A percentile compares a stretch with the other conserved stretches of the same genome.
These are phyloP conservation scores for Cyamopsis tetragonoloba DNA, from an alignment of 306 rosid species.

Conservation along the genomic window DNA sequence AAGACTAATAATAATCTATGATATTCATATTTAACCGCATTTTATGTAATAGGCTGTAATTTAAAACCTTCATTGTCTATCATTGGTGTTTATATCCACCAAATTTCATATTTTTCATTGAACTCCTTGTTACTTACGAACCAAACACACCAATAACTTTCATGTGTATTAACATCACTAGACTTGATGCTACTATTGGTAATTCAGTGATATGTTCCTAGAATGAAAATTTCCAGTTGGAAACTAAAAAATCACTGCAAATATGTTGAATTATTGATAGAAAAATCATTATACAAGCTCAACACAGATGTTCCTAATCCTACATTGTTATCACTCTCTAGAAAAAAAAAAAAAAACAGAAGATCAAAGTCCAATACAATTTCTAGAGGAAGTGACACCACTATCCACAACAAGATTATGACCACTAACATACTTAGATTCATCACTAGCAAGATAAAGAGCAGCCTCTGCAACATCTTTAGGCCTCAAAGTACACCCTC, in stretches of 20 bases:
- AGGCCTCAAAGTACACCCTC: conserved; percentile 63
- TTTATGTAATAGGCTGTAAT: too few species aligned
- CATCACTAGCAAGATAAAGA: conserved; percentile 89
- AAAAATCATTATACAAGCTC: conserved; percentile 1
- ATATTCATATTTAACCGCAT: too few species aligned
- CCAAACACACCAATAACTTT: neutral
- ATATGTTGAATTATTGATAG: neutral
- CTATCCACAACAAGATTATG: conserved; percentile 94
- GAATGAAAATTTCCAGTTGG: neutral
- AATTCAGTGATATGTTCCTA: conserved; percentile 2
- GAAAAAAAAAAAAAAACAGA: neutral
- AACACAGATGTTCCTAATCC: neutral
- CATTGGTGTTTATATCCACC: too few species aligned
- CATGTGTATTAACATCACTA: neutral
- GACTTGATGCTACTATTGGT: too few species aligned
- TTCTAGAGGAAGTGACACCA: conserved; percentile 74
- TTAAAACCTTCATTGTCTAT: too few species aligned
- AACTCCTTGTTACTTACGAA: neutral
- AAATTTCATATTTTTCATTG: too few species aligned
- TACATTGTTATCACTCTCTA: neutral
- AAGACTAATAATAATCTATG: too few species aligned
- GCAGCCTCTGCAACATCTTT: conserved; percentile 90
- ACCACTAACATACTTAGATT: conserved; percentile 85
- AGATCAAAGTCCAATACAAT: conserved; percentile 58
- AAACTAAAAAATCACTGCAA: neutral